Base-by-base conservation (phyloP, 108 stramenopile species). In the Pseudonitzschia multiseries region DNA sequence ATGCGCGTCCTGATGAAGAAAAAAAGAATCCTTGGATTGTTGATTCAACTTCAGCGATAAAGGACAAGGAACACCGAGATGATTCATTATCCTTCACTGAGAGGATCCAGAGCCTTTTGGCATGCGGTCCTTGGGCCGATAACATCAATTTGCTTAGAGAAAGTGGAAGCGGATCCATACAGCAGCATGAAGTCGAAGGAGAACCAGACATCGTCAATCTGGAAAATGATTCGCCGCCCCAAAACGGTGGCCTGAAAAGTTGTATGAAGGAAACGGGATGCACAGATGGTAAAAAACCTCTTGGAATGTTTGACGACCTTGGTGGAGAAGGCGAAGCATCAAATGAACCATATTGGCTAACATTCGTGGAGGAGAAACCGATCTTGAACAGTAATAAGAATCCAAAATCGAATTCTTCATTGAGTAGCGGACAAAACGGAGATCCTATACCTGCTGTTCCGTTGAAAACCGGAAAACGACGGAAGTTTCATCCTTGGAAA, bases 261-360 rank as follows among this genome's bases (percentile, higher is more conserved):
- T 26, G 14, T 8, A 27, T 59, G 29, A 31, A 59, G 26, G 40
- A 65, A 20, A 13, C 64, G 28, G 36, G 31, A 3, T 4, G 20
- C 33, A 18, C 17, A 41, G 64, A 43, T 21, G 64, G 33, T 20
- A 33, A 40, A 65, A 65, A 32, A 15, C 18, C 64, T 41, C 33
- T 18, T 20, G 40, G 36, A 20, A 21, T 65, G 64, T 28, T 59
- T 15, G 57, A 0, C 3, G 57, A n/a, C n/a, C n/a, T 24, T 15
- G 24, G 8, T 14, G 24, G 14, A 24, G 53, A 54, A 54, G 24
- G 53, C 53, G 14, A 54, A n/a, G n/a, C n/a, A n/a, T n/a, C n/a
- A n/a, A 40, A 63, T n/a, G 62, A 63, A 17, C 20, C 64, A 42
- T 65, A 65, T 41, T 65, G 64, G 64, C 64, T 17, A 17, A 18